phyloP scores from a whole-genome alignment of 1,139 yeast genomes.

The Groenewaldozyma auringiensis region DNA sequence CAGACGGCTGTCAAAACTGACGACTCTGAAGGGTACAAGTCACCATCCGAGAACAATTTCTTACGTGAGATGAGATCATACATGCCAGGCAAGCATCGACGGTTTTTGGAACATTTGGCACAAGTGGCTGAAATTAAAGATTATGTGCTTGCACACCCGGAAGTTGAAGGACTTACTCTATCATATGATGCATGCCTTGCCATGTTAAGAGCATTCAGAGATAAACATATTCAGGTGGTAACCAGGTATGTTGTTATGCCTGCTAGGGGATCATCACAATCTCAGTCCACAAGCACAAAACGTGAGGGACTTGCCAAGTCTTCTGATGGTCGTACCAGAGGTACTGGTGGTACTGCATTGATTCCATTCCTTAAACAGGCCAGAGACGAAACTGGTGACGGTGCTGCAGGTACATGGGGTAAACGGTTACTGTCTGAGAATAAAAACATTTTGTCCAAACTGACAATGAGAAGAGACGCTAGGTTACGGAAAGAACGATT shows the following conservation, averaged over 20 bases:
- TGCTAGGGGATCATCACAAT: slow-evolving; percentile 36
- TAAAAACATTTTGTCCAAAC: slow-evolving; percentile 11
- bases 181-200: slow-evolving; percentile 88
- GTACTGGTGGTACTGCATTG: slow-evolving; percentile 92
- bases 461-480: slow-evolving; percentile 7
- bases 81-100: slow-evolving; percentile 82
- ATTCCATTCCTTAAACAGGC: slow-evolving; percentile 91
- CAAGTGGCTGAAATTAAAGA: slow-evolving; percentile 54
- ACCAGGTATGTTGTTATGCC: slow-evolving; percentile 78
- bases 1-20: slow-evolving; percentile 13
- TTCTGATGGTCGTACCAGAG: slow-evolving; percentile 51
- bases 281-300: slow-evolving; percentile 20
- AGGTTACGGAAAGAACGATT: neutral
- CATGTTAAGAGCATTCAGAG: slow-evolving; percentile 81
- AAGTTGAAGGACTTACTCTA: slow-evolving; percentile 50
- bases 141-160: slow-evolving; percentile 45
- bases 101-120: slow-evolving; percentile 56
- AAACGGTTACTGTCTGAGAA: slow-evolving; percentile 56
- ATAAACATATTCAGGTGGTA: slow-evolving; percentile 87
- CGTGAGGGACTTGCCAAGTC: slow-evolving; percentile 31
- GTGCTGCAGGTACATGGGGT: slow-evolving; percentile 90
- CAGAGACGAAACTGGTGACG: slow-evolving; percentile 89
- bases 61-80: slow-evolving; percentile 77
- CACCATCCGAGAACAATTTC: slow-evolving; percentile 43
- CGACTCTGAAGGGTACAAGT: slow-evolving; percentile 11